Percentiles rank a stretch among this genome's conserved stretches.
phyloP scores from a whole-genome alignment of 1,284 basidiomycete species.

The Wallemia ichthyophaga region DNA sequence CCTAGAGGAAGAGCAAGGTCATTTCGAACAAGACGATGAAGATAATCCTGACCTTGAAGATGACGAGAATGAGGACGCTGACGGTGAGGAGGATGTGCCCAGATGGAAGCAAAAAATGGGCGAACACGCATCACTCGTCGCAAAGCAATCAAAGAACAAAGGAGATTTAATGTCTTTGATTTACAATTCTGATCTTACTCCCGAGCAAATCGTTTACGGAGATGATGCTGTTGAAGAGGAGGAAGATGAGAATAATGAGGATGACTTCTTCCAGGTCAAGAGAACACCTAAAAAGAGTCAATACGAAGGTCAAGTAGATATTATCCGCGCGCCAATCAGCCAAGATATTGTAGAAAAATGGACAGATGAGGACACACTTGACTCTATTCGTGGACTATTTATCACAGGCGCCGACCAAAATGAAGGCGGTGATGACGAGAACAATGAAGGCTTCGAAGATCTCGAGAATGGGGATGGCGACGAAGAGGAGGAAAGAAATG shows the following conservation, averaged over 20 bases:
- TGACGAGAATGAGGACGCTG: conserved; percentile 17
- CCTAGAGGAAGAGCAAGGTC: conserved; percentile 13
- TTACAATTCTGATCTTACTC: conserved; percentile 38
- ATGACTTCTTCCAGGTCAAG: conserved; percentile 45
- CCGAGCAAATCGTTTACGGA: conserved; percentile 30
- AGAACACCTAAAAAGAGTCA: conserved; percentile 10
- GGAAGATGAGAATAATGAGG: conserved; percentile 22
- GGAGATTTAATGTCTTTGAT: conserved; percentile 65
- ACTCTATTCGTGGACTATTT: conserved; percentile 62
- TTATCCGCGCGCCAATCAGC: conserved; percentile 8
- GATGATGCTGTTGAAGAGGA: conserved; percentile 12
- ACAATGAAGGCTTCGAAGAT: conserved; percentile 19
- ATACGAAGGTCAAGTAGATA: not conserved
- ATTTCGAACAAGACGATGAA: conserved; percentile 16
- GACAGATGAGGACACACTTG: conserved; percentile 53
- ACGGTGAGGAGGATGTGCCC: conserved; percentile 20
- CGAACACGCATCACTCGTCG: conserved; percentile 13
- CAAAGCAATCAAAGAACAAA: conserved; percentile 16
- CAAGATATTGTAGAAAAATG: conserved; percentile 30
- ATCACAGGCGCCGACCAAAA: conserved; percentile 37
- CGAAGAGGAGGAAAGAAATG: conserved; percentile 18
- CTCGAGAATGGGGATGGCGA: conserved; percentile 20
- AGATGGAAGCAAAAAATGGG: conserved; percentile 47
- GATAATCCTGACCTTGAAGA: conserved; percentile 15
- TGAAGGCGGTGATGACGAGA: conserved; percentile 16